Evolutionary conservation across 306 rosid species (phyloP).

Genomic region (Corylus avellana): DNA sequence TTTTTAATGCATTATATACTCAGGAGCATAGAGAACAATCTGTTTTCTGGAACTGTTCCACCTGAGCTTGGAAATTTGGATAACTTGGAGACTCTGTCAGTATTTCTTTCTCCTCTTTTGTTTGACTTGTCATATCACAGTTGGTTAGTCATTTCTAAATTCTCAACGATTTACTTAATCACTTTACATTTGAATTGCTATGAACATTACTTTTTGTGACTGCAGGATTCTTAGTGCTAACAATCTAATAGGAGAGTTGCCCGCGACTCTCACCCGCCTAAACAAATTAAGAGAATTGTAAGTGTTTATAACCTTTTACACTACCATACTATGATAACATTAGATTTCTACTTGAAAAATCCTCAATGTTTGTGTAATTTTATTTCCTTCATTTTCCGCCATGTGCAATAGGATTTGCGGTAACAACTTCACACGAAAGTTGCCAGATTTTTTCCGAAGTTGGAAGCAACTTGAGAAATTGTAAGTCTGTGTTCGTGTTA

Average conservation of each 20-base stretch:
- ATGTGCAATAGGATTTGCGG: too few species aligned
- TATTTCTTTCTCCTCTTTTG: too few species aligned
- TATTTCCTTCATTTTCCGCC: too few species aligned
- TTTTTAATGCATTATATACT: not conserved
- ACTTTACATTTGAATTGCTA: not conserved
- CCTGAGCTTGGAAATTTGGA: slow-evolving; percentile 8
- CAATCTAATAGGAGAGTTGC: too few species aligned
- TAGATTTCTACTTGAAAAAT: not conserved
- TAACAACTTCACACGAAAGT: too few species aligned
- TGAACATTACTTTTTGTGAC: not conserved
- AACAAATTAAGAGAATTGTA: slow-evolving; percentile 11
- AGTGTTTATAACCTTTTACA: not conserved
- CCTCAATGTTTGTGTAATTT: too few species aligned
- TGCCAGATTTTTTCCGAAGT: too few species aligned
- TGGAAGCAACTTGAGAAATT: not conserved
- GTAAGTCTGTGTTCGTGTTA: slow-evolving; percentile 3
- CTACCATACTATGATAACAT: not conserved
- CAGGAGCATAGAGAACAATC: slow-evolving; percentile 20
- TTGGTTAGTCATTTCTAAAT: too few species aligned
- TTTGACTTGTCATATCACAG: too few species aligned
- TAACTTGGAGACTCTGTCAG: slow-evolving; percentile 23
- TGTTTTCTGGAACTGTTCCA: not conserved
- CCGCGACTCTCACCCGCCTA: too few species aligned
- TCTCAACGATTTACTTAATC: too few species aligned
- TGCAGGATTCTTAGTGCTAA: too few species aligned